phyloP scores from a whole-genome alignment of 2,329 filamentous ascomycete species.

The Exophiala mesophila region DNA sequence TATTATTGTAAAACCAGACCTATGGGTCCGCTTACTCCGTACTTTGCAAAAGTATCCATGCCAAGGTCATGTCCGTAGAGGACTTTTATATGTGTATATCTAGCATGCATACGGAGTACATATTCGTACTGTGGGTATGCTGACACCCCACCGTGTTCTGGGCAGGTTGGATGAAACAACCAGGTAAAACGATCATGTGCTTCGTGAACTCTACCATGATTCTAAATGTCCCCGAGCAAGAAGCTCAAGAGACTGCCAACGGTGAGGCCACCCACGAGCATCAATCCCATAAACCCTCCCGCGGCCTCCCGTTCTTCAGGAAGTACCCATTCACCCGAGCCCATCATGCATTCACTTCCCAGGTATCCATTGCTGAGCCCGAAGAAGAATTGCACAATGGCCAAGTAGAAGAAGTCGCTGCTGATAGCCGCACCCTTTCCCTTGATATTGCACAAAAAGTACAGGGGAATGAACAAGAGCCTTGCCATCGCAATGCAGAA shows the following conservation, averaged over 20 bases:
- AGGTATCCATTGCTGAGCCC: constrained; percentile 84
- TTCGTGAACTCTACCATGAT: neutral
- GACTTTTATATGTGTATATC: no score
- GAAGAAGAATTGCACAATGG: constrained; percentile 76
- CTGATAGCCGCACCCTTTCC: constrained; percentile 67
- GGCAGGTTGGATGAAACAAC: no score
- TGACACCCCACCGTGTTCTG: no score
- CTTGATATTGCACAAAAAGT: constrained; percentile 81
- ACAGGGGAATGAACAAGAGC: constrained; percentile 71
- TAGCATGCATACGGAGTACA: no score
- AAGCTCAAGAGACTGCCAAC: constrained; percentile 89
- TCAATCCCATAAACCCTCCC: constrained; percentile 89
- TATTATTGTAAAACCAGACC: no score
- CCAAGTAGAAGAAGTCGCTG: constrained; percentile 84
- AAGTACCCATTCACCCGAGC: constrained; percentile 73
- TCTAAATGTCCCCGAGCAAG: constrained; percentile 47
- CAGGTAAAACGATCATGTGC: no score
- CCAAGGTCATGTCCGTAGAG: no score
- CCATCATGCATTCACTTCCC: constrained; percentile 87
- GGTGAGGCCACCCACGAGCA: constrained; percentile 77
- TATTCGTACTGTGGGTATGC: no score
- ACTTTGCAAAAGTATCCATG: no score
- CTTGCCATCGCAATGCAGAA: constrained; percentile 64
- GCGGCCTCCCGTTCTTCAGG: constrained; percentile 79
- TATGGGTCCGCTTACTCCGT: no score